Conservation (phyloP, 768 basidiomycete species). For the Lentinula lateritia region DNA sequence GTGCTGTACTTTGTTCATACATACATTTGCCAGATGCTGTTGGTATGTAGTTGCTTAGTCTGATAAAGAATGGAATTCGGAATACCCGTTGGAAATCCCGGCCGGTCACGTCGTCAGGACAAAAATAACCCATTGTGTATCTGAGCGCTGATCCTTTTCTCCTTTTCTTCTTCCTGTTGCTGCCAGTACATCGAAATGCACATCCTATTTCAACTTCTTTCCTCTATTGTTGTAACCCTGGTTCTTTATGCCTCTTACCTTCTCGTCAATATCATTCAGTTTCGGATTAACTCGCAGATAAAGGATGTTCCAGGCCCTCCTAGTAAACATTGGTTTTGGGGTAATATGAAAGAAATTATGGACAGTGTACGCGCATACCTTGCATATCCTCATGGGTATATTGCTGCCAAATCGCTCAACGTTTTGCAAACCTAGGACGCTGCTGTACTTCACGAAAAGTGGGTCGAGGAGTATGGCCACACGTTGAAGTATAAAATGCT, state of each 20-base stretch:
- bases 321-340: conserved; percentile 24
- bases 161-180: too few species aligned
- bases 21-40: too few species aligned
- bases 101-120: too few species aligned
- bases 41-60: too few species aligned
- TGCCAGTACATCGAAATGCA: background rate
- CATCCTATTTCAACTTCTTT: conserved; percentile 7
- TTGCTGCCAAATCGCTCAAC: background rate
- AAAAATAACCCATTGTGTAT: too few species aligned
- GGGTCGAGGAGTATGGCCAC: conserved; percentile 31
- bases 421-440: conserved; percentile 12
- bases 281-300: conserved; percentile 19
- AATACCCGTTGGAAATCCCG: background rate
- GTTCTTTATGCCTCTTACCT: conserved; percentile 13
- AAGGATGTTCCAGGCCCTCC: conserved; percentile 32
- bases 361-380: conserved; percentile 14
- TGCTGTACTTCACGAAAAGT: conserved; percentile 21
- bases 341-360: conserved; percentile 25
- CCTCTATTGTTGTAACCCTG: background rate
- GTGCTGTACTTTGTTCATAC: too few species aligned
- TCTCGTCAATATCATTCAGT: conserved; percentile 9
- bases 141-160: too few species aligned
- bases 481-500: conserved; percentile 25
- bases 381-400: too few species aligned
- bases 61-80: too few species aligned